These are phyloP conservation scores for Alliaria petiolata DNA, from an alignment of 345 rosid genomes.

Conservation along the genomic window DNA sequence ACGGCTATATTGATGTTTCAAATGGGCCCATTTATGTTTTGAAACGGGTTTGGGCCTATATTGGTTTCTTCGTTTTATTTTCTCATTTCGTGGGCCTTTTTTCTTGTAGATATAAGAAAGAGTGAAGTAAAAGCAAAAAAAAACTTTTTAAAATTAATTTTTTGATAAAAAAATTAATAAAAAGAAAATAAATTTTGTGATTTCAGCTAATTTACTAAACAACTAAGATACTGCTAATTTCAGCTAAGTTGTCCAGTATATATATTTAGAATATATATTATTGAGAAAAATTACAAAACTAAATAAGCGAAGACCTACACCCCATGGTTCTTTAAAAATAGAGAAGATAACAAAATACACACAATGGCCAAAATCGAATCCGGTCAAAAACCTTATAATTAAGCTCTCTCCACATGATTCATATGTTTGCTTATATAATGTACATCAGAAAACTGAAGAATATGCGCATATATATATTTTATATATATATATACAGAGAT, in stretches of 20 bases:
- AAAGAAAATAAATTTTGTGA: no score
- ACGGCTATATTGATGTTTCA: not conserved
- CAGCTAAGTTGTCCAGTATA: no score
- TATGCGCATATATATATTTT: not conserved
- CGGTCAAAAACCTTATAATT: not conserved
- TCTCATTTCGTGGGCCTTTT: no score
- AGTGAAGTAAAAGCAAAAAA: no score
- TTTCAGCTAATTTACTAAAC: no score
- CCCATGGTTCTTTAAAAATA: not conserved
- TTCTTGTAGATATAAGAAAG: no score
- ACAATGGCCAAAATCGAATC: not conserved
- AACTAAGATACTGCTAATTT: no score
- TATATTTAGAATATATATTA: not conserved
- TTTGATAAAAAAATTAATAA: no score
- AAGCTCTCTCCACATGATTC: conserved; percentile 1
- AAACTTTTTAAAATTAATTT: no score
- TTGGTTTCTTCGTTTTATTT: not conserved
- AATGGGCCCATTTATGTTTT: conserved; percentile 5
- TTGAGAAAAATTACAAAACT: not conserved
- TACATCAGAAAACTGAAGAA: conserved; percentile 12
- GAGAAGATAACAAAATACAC: not conserved
- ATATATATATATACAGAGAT: not conserved
- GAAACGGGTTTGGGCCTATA: not conserved
- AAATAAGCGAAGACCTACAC: not conserved
- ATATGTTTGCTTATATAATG: not conserved